phyloP scores from a whole-genome alignment of 768 basidiomycete species.

The Lentinus brumalis region DNA sequence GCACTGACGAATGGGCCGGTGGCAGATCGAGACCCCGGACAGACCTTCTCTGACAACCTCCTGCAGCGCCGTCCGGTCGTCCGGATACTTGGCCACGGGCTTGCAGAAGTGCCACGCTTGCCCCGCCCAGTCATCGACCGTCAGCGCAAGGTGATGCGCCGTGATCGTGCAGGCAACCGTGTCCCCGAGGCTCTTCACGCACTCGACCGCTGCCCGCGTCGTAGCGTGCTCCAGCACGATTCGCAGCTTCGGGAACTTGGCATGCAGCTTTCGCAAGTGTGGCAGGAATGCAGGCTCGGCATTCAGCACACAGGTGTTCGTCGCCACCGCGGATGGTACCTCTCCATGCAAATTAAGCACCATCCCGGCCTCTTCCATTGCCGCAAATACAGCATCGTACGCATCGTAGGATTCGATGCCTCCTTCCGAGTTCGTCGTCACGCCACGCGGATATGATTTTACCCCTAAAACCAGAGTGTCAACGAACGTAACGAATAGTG shows the following conservation, averaged over 20 bases:
- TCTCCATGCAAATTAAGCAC: conserved; percentile 98
- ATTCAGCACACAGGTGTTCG: conserved; percentile 91
- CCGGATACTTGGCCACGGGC: conserved; percentile 95
- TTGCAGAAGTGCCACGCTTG: conserved; percentile 97
- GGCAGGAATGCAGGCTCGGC: conserved; percentile 90
- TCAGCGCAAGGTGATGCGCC: conserved; percentile 91
- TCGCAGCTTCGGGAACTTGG: conserved; percentile 82
- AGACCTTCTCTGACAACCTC: conserved; percentile 76
- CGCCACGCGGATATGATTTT: conserved; percentile 96
- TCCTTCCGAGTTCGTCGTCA: conserved; percentile 95
- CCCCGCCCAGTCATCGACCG: conserved; percentile 95
- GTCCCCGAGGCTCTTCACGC: conserved; percentile 72
- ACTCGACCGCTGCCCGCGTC: conserved; percentile 86
- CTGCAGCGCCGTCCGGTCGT: conserved; percentile 82
- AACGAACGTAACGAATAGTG: not conserved
- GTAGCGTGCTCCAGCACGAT: conserved; percentile 99
- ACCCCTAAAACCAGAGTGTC: conserved; percentile 51
- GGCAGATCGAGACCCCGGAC: conserved; percentile 17
- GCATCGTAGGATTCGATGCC: conserved; percentile 95
- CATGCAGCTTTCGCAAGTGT: conserved; percentile 81
- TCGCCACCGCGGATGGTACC: conserved; percentile 79
- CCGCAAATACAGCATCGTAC: conserved; percentile 91
- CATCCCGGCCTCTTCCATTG: conserved; percentile 92
- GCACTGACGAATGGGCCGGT: conserved; percentile 1
- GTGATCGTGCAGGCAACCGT: conserved; percentile 98